Evolutionary conservation across 352 stramenopile genomes (phyloP), one percentile per base, ranked within the genome.

Genomic region (Phytopythium ostracodes): DNA sequence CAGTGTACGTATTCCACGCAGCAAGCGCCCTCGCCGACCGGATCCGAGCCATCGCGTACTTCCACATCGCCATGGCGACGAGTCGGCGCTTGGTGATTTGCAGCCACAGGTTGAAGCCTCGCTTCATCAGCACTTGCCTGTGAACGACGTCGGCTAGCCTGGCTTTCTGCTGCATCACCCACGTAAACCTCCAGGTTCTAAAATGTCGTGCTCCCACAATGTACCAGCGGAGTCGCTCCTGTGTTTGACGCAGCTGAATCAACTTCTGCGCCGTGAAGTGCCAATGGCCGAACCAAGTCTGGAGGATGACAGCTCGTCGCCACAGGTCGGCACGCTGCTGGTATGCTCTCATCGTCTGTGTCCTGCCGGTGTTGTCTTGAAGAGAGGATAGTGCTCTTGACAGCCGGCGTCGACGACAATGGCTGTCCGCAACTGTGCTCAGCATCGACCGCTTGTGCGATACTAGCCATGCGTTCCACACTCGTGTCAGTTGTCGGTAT

Each of bases 81-180:
- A 66, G 51, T 36, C 62, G 44, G 11, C 65, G 65, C 46, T 72
- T 72, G 18, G 62, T 68, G 6, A 72, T 15, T 22, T 71, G 65
- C 25, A 60, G 42, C 15, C 67, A 43, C 11, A 25, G 46, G n/a
- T 68, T 44, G 52, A 53, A 72, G 9, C 8, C 20, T 11, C 27
- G 42, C 49, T 40, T 47, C 20, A 65, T 2, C 35, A 56, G 7
- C 46, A 29, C 38, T 14, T 29, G 43, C n/a, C 44, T 17, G 14
- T 20, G 24, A 46, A 40, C 22, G 11, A 25, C 7, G 49, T 20
- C 25, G 47, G 44, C 52, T 35, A n/a, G 11, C 33, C 27, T 17
- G 53, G 31, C 24, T 65, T 43, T 59, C 49, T 40, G 53, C 53
- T 40, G 36, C 10, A 61, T 54, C 10, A 52, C 35, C 8, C 40